Evolutionary conservation across 108 stramenopile species (phyloP).

Genomic region (Cyclotella baltica): DNA sequence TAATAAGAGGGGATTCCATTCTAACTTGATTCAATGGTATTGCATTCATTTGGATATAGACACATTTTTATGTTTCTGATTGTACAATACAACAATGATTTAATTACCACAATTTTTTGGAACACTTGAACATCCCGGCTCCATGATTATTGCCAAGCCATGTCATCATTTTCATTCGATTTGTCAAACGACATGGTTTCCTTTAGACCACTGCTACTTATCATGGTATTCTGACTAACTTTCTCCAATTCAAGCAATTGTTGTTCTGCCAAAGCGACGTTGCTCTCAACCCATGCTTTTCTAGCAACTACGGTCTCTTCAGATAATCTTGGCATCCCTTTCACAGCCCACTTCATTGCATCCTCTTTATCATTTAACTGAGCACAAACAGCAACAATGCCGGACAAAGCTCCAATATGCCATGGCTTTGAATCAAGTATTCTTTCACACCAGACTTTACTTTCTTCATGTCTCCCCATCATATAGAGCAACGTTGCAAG

Average conservation of each 20-base stretch:
- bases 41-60: too few relatives aligned
- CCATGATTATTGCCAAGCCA: conserved; percentile 2
- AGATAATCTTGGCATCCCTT: conserved; percentile 61
- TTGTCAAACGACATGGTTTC: not conserved
- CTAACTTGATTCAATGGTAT: too few relatives aligned
- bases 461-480: conserved; percentile 63
- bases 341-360: conserved; percentile 65
- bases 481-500: conserved; percentile 76
- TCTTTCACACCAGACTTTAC: conserved; percentile 61
- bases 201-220: not conserved
- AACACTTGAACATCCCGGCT: too few relatives aligned
- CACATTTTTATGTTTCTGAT: too few relatives aligned
- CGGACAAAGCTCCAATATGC: conserved; percentile 85
- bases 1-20: too few relatives aligned
- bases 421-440: conserved; percentile 78
- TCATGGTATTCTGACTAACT: conserved; percentile 1
- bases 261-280: conserved; percentile 17
- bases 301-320: conserved; percentile 5
- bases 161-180: not conserved
- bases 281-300: conserved; percentile 14
- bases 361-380: conserved; percentile 52
- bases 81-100: too few relatives aligned
- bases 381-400: conserved; percentile 73
- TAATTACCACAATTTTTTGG: too few relatives aligned
- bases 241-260: conserved; percentile 18